These are phyloP conservation scores for Leccinum pachyderme DNA, from an alignment of 1,284 basidiomycete genomes.

Conservation along the genomic window DNA sequence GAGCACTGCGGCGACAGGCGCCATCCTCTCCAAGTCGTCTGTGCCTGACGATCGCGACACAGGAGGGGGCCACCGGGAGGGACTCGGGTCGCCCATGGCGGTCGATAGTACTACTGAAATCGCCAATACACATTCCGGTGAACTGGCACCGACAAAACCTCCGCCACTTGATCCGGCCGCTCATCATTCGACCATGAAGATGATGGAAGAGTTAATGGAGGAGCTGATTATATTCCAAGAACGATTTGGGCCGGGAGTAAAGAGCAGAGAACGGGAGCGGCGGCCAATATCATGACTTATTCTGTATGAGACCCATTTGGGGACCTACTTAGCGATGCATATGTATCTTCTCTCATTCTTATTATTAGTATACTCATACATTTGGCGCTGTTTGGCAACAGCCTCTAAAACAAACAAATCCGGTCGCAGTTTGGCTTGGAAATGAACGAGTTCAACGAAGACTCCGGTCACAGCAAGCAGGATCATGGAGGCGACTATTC, in stretches of 20 bases:
- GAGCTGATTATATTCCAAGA: conserved; percentile 87
- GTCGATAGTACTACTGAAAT: conserved; percentile 18
- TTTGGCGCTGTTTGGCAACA: conserved; percentile 31
- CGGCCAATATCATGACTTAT: conserved; percentile 39
- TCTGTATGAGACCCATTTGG: conserved; percentile 7
- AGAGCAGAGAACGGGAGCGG: conserved; percentile 57
- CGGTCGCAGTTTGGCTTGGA: not conserved
- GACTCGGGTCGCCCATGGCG: conserved; percentile 26
- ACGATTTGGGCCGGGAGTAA: conserved; percentile 64
- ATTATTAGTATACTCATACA: conserved; percentile 1
- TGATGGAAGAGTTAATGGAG: conserved; percentile 87
- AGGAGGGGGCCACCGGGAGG: conserved; percentile 13
- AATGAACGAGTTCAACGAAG: conserved; percentile 13
- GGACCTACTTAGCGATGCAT: conserved; percentile 2
- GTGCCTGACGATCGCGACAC: conserved; percentile 18
- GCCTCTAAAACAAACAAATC: conserved; percentile 28
- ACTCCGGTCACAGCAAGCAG: conserved; percentile 31
- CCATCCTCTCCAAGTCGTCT: conserved; percentile 5
- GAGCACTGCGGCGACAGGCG: conserved; percentile 26
- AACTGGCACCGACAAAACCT: conserved; percentile 8
- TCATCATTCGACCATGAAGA: conserved; percentile 57
- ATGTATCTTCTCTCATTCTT: not conserved
- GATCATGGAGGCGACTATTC: conserved; percentile 59
- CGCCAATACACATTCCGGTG: conserved; percentile 7
- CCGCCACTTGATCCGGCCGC: conserved; percentile 6